Evolutionary conservation across 2,329 filamentous ascomycete species (phyloP), one percentile per base, ranked within the genome.

Genomic region (Sarocladiaceae sp.): DNA sequence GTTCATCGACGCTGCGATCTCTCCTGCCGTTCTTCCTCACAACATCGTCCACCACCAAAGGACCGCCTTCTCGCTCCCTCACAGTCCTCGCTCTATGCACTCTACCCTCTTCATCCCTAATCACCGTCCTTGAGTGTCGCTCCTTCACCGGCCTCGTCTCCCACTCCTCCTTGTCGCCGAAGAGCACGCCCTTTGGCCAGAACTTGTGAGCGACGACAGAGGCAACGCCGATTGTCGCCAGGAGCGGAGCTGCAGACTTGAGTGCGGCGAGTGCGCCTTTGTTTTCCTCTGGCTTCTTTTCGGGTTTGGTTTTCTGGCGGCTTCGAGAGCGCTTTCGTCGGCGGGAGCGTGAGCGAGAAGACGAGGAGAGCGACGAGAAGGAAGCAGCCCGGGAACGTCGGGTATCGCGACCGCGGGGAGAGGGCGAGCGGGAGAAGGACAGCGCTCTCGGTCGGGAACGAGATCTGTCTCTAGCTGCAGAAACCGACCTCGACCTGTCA

Each of bases 201-300:
- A 62, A 51, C 44, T 59, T 62, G 49, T 59, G 60, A 31, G 60
- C 58, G 29, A 62, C 50, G 33, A 64, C 51, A 10, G 61, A 55
- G 19, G 60, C 61, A 24, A 64, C 54, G 24, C 62, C 62, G 13
- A 65, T 56, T 23, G 59, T 58, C 9, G 61, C 62, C 23, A 65
- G 48, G 19, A 65, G 51, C 10, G 58, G 50, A 12, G 59, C 56
- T 0, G 62, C 57, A 13, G 54, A 58, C 47, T 63, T 61, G 48
- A 63, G 6, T 4, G 40, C 40, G 18, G 26, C 40, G 15, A 51
- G 20, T 59, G 51, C 32, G 51, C 50, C 21, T 55, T 51, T 15
- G 51, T 47, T 33, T 49, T 53, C 19, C 51, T 43, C 40, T 4
- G 40, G 4, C n/a, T 29, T 43, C 24, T 33, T 43, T 6, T 33